A percentile compares a stretch with the other conserved stretches of the same genome.
Conservation (phyloP, 768 basidiomycete genomes). For the Suillus subaureus region DNA sequence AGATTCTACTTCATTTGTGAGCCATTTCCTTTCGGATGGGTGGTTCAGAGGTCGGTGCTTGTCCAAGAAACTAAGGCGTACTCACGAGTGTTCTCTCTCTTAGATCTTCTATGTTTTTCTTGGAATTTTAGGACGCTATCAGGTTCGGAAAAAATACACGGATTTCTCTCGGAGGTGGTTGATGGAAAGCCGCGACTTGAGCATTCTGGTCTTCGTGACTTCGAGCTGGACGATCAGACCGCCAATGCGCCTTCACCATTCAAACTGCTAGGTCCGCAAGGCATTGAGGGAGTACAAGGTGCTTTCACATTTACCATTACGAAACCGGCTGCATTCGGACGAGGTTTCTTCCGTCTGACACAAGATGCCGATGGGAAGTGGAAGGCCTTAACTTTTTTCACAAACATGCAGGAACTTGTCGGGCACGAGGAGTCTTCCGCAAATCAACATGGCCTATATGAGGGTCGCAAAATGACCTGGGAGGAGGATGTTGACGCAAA, state of each 20-base stretch:
- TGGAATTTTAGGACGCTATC: constrained; percentile 1
- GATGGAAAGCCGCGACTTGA: not conserved
- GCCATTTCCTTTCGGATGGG: not conserved
- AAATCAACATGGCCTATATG: constrained; percentile 22
- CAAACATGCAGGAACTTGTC: constrained; percentile 56
- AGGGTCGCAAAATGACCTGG: not conserved
- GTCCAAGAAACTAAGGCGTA: not conserved
- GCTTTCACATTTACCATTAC: constrained; percentile 60
- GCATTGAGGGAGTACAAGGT: not conserved
- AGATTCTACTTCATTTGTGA: not conserved
- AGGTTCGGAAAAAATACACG: not conserved
- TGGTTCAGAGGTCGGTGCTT: not conserved
- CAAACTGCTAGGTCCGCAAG: constrained; percentile 69
- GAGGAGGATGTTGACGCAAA: not conserved
- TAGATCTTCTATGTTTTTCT: not conserved
- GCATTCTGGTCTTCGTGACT: not conserved
- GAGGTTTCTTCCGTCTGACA: not conserved
- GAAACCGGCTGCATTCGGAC: constrained; percentile 63
- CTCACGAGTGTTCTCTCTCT: not conserved
- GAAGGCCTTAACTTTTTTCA: constrained; percentile 59
- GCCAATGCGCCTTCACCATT: constrained; percentile 80
- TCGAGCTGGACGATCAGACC: constrained; percentile 44
- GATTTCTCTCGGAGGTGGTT: not conserved
- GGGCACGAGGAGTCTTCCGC: constrained; percentile 46
- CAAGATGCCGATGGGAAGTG: constrained; percentile 46